Conservation (phyloP, 169 alveolate genomes). For the Eimeria maxima region DNA sequence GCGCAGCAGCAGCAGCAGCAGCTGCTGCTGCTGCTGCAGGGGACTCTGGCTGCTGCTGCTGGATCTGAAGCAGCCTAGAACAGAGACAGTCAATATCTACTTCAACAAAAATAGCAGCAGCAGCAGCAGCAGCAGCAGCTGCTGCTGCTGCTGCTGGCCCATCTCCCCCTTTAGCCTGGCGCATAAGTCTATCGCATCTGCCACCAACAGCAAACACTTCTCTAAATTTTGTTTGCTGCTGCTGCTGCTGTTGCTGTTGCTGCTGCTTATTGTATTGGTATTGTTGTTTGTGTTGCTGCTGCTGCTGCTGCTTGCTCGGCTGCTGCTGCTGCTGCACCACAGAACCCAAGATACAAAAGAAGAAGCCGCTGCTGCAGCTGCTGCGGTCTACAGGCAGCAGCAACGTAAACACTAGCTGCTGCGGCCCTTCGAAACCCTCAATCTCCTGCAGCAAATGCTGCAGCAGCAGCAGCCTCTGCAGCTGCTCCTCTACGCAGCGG, state of each 20-base stretch:
- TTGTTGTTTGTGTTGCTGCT: too few species aligned
- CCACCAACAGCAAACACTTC: not conserved
- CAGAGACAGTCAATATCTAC: conserved; percentile 1
- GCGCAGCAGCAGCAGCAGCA: not conserved
- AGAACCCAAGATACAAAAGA: not conserved
- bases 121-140: not conserved
- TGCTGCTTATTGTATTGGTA: too few species aligned
- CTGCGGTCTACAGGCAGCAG: conserved; percentile 15
- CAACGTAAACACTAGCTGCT: not conserved
- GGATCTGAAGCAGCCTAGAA: not conserved
- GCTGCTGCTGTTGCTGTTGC: not conserved
- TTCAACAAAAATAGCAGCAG: not conserved
- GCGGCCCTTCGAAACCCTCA: not conserved
- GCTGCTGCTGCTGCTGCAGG: conserved; percentile 20
- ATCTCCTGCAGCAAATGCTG: conserved; percentile 13
- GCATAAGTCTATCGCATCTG: not conserved
- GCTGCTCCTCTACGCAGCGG: too few species aligned
- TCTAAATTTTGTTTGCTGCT: not conserved
- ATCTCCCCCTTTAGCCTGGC: not conserved
- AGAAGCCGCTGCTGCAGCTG: not conserved
- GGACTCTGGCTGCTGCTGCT: conserved; percentile 17
- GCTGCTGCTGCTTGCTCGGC: too few species aligned
- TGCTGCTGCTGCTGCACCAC: too few species aligned
- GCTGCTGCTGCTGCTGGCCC: too few species aligned
- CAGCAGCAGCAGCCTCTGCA: too few species aligned